Percentiles rank a stretch among this genome's conserved stretches.
phyloP scores from a whole-genome alignment of 2,329 filamentous ascomycete genomes.

The Raffaelea arxii region DNA sequence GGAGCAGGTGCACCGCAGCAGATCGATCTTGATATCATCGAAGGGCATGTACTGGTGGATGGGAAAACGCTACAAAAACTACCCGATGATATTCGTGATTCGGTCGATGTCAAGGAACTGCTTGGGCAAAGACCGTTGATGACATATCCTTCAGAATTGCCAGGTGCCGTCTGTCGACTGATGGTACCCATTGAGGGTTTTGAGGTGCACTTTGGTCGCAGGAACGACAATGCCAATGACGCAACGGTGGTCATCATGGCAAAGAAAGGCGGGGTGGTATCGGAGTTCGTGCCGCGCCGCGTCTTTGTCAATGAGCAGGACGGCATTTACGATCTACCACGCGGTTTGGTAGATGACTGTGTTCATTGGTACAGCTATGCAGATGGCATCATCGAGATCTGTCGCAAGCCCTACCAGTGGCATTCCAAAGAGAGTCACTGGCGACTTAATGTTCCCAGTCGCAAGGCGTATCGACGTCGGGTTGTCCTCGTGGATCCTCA shows the following conservation, averaged over 20 bases:
- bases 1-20: slow-evolving; percentile 7
- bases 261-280: background rate
- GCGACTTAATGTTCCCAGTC: slow-evolving; percentile 19
- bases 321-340: slow-evolving; percentile 42
- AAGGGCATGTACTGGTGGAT: slow-evolving; percentile 27
- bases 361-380: slow-evolving; percentile 50
- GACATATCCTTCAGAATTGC: slow-evolving; percentile 39
- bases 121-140: slow-evolving; percentile 44
- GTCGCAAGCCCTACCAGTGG: slow-evolving; percentile 21
- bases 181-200: slow-evolving; percentile 25
- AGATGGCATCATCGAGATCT: slow-evolving; percentile 34
- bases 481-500: slow-evolving; percentile 38
- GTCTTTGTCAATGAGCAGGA: background rate
- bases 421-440: slow-evolving; percentile 18
- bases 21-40: slow-evolving; percentile 24
- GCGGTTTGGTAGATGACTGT: slow-evolving; percentile 37
- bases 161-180: slow-evolving; percentile 41
- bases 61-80: slow-evolving; percentile 31
- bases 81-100: slow-evolving; percentile 37
- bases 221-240: slow-evolving; percentile 19
- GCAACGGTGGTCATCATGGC: slow-evolving; percentile 24
- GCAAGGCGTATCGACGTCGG: slow-evolving; percentile 10
- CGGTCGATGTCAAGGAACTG: slow-evolving; percentile 32
- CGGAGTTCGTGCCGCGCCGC: slow-evolving; percentile 7
- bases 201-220: slow-evolving; percentile 45